A percentile compares a stretch with the other conserved stretches of the same genome.
Evolutionary conservation across 106 monocot species (phyloP).

Genomic region (Platanthera guangdongensis): DNA sequence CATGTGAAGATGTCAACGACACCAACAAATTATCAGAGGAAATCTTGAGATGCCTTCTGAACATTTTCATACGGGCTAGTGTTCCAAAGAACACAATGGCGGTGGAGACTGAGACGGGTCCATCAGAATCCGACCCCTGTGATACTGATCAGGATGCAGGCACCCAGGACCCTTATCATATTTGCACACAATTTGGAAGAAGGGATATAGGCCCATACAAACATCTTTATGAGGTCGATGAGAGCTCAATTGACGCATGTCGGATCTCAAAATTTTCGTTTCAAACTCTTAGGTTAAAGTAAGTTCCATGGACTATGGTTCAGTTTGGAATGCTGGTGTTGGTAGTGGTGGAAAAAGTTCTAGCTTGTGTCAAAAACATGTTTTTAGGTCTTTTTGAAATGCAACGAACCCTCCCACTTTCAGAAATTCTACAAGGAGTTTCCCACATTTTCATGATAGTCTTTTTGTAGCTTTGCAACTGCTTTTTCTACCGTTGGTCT

Average conservation of each 20-base stretch:
- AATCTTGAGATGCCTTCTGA: conserved; percentile 5
- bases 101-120: background rate
- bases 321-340: too few relatives aligned
- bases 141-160: conserved; percentile 10
- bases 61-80: background rate
- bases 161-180: conserved; percentile 55
- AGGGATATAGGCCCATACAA: conserved; percentile 33
- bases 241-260: background rate
- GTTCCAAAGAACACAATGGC: background rate
- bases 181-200: conserved; percentile 47
- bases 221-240: background rate
- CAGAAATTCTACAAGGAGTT: too few relatives aligned
- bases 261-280: background rate
- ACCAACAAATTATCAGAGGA: conserved; percentile 13
- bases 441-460: too few relatives aligned
- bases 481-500: too few relatives aligned
- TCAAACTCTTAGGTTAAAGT: conserved; percentile 7
- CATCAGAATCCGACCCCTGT: conserved; percentile 2
- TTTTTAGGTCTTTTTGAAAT: too few relatives aligned
- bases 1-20: background rate
- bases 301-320: background rate
- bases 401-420: too few relatives aligned
- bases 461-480: too few relatives aligned
- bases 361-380: too few relatives aligned
- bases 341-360: background rate